Percentiles rank a stretch among this genome's conserved stretches.
These are phyloP conservation scores for Punica granatum DNA, from an alignment of 345 rosid species.

Conservation along the genomic window DNA sequence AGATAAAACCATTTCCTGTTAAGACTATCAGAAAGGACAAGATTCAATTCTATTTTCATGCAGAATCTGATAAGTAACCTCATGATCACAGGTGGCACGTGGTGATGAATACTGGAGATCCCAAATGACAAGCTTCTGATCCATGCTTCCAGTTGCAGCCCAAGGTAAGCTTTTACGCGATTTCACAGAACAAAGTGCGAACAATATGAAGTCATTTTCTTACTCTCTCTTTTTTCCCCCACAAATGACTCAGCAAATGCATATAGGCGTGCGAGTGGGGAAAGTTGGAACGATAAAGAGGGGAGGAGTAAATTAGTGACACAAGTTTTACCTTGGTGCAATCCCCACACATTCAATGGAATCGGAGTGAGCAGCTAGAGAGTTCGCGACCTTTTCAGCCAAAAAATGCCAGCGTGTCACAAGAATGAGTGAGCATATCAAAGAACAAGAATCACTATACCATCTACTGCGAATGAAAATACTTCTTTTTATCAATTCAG, in stretches of 20 bases:
- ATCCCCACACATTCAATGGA: conserved; percentile 66
- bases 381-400: conserved; percentile 60
- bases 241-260: background rate
- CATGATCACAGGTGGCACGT: conserved; percentile 59
- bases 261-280: background rate
- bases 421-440: background rate
- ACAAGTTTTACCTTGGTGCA: conserved; percentile 44
- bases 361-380: conserved; percentile 57
- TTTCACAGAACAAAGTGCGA: background rate
- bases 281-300: background rate
- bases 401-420: background rate
- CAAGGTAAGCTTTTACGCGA: conserved; percentile 39
- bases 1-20: background rate
- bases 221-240: too few species aligned
- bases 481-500: background rate
- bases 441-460: background rate
- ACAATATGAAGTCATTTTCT: background rate
- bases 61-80: conserved; percentile 29
- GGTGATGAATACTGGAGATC: conserved; percentile 71
- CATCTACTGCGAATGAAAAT: background rate
- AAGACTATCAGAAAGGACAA: background rate
- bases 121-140: conserved; percentile 74
- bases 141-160: conserved; percentile 90
- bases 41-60: background rate
- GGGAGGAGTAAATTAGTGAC: background rate